Evolutionary conservation across 306 rosid genomes (phyloP), one percentile per base, ranked within the genome.

Genomic region (Aeschynomene evenia): DNA sequence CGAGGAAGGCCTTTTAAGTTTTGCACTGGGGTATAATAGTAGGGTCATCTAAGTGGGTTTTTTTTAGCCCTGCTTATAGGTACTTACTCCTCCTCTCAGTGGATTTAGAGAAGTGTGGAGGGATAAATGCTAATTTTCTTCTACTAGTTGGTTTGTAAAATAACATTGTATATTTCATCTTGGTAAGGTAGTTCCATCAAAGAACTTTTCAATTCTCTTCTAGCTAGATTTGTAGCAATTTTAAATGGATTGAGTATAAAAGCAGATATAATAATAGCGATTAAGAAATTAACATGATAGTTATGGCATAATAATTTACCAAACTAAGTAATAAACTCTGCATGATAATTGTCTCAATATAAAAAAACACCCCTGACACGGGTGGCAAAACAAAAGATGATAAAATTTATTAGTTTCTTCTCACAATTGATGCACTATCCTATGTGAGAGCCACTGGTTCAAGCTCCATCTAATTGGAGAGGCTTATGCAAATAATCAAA

Each of bases 41-140:
- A 57, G 77, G 79, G 73, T 21, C 49, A 76, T 28, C 68, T 36
- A 53, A 64, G 46, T 15, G 15, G 18, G 54, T 39, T 31, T 34
- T 71, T 50, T 50, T 19, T n/a, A n/a, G 52, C 34, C 18, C 66
- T 76, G 71, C 75, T 63, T 52, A 64, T 59, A 72, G 52, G 24
- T 37, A 55, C 67, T 49, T 74, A n/a, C n/a, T n/a, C n/a, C n/a
- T n/a, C n/a, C 86, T 79, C 79, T 61, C 70, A 20, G 48, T 55
- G 56, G 68, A 31, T 66, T 74, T 77, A 69, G 72, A 67, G 29
- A 73, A 26, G 68, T 73, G 85, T 74, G 79, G 85, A n/a, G n/a
- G 78, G 40, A 9, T 45, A 45, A n/a, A 40, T 29, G 48, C 39
- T 66, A 37, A 28, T 34, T 59, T 63, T 2, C 20, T 51, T 67